Conservation (phyloP, 768 basidiomycete species). For the Russula sp. region DNA sequence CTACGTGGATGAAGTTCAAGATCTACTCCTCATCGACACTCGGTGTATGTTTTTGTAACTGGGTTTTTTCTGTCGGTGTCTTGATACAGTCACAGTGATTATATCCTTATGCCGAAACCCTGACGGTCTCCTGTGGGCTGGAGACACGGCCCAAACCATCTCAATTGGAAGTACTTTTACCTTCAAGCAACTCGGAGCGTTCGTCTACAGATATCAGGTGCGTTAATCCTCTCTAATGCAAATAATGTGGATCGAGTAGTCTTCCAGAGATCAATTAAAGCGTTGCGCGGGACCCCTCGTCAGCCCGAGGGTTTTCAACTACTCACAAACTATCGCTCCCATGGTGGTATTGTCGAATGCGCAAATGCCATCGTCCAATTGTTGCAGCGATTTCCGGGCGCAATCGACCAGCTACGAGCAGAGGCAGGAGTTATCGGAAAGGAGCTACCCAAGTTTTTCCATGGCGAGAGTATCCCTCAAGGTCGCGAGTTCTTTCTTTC, state of each 20-base stretch:
- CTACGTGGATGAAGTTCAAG: conserved; percentile 74
- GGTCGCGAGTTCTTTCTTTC: conserved; percentile 13
- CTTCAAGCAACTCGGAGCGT: conserved; percentile 69
- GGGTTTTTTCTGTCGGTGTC: neutral
- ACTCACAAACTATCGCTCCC: conserved; percentile 64
- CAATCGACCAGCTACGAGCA: conserved; percentile 56
- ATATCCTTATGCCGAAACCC: conserved; percentile 58
- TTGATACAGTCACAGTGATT: conserved; percentile 46
- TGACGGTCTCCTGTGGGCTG: conserved; percentile 73
- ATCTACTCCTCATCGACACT: conserved; percentile 64
- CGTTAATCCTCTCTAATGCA: too few species aligned
- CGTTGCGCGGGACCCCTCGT: conserved; percentile 25
- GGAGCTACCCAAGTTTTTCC: conserved; percentile 56
- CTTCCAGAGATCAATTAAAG: conserved; percentile 3
- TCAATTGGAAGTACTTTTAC: conserved; percentile 68
- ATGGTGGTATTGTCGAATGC: conserved; percentile 71
- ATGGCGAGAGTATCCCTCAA: conserved; percentile 40
- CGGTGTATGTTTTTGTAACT: conserved; percentile 43
- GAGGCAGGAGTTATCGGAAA: conserved; percentile 58
- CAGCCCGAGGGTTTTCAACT: conserved; percentile 53
- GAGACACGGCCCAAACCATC: conserved; percentile 78
- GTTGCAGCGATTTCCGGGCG: conserved; percentile 52
- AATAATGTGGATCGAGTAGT: neutral
- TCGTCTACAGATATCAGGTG: conserved; percentile 58
- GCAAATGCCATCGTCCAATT: conserved; percentile 62